Percentiles rank a stretch among this genome's conserved stretches.
Evolutionary conservation across 352 stramenopile genomes (phyloP).

Genomic region (Globisporangium okanoganense): DNA sequence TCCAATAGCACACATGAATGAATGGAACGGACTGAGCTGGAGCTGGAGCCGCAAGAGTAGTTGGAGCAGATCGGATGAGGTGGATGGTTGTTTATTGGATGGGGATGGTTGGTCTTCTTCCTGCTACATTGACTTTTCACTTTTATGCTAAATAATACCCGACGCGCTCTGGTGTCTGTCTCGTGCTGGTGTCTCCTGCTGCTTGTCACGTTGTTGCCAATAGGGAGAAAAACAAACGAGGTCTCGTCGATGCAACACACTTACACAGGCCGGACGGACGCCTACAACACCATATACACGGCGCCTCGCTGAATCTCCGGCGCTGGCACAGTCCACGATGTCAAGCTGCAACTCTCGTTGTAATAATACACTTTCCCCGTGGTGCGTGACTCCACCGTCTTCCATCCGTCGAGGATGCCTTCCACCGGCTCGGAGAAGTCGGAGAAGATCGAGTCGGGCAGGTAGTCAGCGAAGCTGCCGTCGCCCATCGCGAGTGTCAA

Average conservation of each 20-base stretch:
- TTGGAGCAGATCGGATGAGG: background rate
- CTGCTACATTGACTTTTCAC: constrained; percentile 22
- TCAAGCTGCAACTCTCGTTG: constrained; percentile 70
- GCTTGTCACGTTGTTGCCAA: background rate
- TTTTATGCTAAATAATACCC: constrained; percentile 28
- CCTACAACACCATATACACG: constrained; percentile 77
- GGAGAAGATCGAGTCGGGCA: constrained; percentile 61
- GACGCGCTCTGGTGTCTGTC: background rate
- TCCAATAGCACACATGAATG: background rate
- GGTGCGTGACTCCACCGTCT: constrained; percentile 62
- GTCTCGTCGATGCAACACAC: background rate
- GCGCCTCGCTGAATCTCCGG: constrained; percentile 48
- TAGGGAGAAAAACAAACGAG: background rate
- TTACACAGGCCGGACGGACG: background rate
- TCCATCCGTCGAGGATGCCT: constrained; percentile 42
- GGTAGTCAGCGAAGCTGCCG: constrained; percentile 61
- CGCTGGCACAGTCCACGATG: constrained; percentile 71
- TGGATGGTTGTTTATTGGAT: constrained; percentile 10
- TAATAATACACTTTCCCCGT: constrained; percentile 84
- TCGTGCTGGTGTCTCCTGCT: background rate
- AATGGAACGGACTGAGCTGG: background rate
- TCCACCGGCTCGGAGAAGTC: constrained; percentile 44
- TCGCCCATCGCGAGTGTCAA: constrained; percentile 59
- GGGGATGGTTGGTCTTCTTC: constrained; percentile 1
- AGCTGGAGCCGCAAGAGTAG: background rate